A percentile compares a stretch with the other conserved stretches of the same genome.
Evolutionary conservation across 495 filamentous ascomycete genomes (phyloP).

Genomic region (Parachaetomium inaequale): DNA sequence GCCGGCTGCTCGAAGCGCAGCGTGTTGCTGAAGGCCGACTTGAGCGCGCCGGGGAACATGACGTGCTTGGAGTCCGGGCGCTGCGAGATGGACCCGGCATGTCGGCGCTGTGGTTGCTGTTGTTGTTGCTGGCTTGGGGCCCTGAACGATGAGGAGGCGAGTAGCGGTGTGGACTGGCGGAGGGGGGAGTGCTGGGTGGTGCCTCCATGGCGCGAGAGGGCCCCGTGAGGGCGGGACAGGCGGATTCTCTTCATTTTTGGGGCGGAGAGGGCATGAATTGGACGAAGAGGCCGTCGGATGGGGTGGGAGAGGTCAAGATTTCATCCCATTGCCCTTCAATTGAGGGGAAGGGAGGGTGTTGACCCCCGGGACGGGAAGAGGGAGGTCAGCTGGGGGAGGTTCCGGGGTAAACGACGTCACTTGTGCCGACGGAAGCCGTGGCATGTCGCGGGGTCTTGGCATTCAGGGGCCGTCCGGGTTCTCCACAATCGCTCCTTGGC

Average conservation of each 20-base stretch:
- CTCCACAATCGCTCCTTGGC: neutral
- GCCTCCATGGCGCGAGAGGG: constrained; percentile 8
- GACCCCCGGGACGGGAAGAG: neutral
- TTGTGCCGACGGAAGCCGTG: constrained; percentile 38
- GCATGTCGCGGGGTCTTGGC: constrained; percentile 7
- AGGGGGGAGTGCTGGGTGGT: neutral
- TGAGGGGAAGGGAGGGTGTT: neutral
- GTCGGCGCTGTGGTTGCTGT: constrained; percentile 17
- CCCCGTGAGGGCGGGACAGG: constrained; percentile 7
- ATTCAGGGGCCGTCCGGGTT: constrained; percentile 16
- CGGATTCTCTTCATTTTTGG: constrained; percentile 26
- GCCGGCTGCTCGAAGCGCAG: constrained; percentile 70
- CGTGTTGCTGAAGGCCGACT: constrained; percentile 80
- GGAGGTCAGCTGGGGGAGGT: constrained; percentile 3
- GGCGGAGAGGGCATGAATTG: neutral
- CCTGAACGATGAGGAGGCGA: neutral
- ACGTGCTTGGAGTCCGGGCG: constrained; percentile 69
- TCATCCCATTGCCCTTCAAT: constrained; percentile 7
- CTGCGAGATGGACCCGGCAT: constrained; percentile 51
- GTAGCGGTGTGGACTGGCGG: neutral
- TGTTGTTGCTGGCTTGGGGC: neutral
- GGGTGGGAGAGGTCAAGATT: neutral
- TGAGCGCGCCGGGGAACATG: constrained; percentile 90
- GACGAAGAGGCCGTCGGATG: neutral
- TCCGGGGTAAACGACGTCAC: constrained; percentile 29